phyloP scores from a whole-genome alignment of 805 yeast species.

The Candida namnaoensis region DNA sequence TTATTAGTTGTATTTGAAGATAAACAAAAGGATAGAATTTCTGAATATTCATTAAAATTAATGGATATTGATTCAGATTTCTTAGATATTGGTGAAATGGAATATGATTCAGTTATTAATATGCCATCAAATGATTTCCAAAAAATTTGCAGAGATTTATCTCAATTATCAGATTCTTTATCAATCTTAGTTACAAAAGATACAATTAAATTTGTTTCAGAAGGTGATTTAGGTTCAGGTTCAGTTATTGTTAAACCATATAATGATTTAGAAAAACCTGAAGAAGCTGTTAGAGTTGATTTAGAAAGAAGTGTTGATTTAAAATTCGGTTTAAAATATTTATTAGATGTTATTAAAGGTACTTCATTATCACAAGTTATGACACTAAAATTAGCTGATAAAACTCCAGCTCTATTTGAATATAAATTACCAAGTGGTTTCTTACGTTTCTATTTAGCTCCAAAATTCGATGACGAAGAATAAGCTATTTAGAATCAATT shows the following conservation, averaged over 20 bases:
- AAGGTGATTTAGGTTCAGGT: conserved; percentile 90
- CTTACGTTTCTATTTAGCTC: conserved; percentile 93
- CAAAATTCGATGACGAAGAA: conserved; percentile 92
- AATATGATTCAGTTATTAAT: conserved; percentile 75
- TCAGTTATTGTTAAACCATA: conserved; percentile 78
- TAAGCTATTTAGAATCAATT: no score
- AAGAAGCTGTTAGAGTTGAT: conserved; percentile 64
- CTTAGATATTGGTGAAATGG: conserved; percentile 89
- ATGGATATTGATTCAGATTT: conserved; percentile 97
- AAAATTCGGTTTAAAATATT: conserved; percentile 86
- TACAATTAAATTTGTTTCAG: conserved; percentile 80
- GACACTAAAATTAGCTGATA: conserved; percentile 79
- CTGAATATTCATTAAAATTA: conserved; percentile 84
- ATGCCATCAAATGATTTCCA: conserved; percentile 88
- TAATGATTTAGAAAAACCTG: conserved; percentile 74
- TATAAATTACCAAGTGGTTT: conserved; percentile 88
- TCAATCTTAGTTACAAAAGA: conserved; percentile 85
- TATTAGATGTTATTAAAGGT: conserved; percentile 88
- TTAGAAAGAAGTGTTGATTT: conserved; percentile 81
- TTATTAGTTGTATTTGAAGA: conserved; percentile 85
- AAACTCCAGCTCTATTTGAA: conserved; percentile 91
- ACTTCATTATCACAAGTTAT: conserved; percentile 68
- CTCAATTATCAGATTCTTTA: conserved; percentile 79
- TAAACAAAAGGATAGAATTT: conserved; percentile 79
- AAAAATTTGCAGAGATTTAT: conserved; percentile 82